Evolutionary conservation across 768 basidiomycete genomes (phyloP), one percentile per base, ranked within the genome.

Genomic region (Rhizopogon sp.): DNA sequence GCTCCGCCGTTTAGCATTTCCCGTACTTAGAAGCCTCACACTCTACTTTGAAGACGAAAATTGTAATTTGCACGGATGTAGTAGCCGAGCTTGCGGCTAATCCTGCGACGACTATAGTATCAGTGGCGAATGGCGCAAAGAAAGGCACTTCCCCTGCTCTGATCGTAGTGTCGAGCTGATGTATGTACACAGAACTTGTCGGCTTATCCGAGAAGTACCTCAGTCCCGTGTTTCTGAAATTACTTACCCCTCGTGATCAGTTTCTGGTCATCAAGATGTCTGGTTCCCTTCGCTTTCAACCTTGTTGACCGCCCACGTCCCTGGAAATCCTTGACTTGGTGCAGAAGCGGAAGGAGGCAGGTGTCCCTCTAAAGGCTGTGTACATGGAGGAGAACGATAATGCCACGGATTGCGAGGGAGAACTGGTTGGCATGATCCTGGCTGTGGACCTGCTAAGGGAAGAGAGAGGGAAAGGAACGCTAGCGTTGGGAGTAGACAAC

Each of bases 1-100:
- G 2, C 35, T 70, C 47, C 64, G 9, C 55, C 60, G 46, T 40
- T 56, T 79, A 22, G 59, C 57, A 39, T 58, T 73, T 51, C 77
- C 78, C 39, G 62, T 62, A 28, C 63, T 79, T 37, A 63, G 58
- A 53, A 59, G 56, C 33, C 68, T 80, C 47, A 61, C 72, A 6
- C 73, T 90, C n/a, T 78, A 86, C 59, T 79, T 83, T 53, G 78
- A 81, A 46, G 64, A 71, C 1, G 75, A 72, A 16, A 85, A 89
- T 25, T 25, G 22, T 3, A 25, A 25, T 25, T 58, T 86, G 76
- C 61, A 74, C 74, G 5, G 70, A 74, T 0, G 72, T 88, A 52
- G 72, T 79, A 28, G 56, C 63, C 37, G 72, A 74, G 50, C 73
- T 88, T 25, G 59, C 20, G 20, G 20, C 46, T 8, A 50, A 54